Percentiles rank a stretch among this genome's conserved stretches.
Evolutionary conservation across 176 grass and related monocot species (phyloP).

Genomic region (Chrysopogon serrulatus): DNA sequence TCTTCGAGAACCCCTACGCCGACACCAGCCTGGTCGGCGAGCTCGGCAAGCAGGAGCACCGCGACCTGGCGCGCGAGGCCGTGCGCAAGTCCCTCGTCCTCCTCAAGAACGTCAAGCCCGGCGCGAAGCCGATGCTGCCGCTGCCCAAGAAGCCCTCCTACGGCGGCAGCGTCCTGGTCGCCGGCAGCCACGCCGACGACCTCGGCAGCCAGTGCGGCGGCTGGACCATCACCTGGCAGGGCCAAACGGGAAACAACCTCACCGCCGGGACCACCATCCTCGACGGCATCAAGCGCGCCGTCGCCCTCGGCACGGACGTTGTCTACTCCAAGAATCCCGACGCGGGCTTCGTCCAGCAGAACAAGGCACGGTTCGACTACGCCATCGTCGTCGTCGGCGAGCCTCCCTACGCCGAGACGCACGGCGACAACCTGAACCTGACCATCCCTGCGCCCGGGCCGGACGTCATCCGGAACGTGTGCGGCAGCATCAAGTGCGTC

Average conservation of each 20-base stretch:
- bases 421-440: too few species aligned
- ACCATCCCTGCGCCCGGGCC: too few species aligned
- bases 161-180: constrained; percentile 49
- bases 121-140: neutral
- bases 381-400: too few species aligned
- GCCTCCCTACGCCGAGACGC: too few species aligned
- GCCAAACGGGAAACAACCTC: constrained; percentile 39
- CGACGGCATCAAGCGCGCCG: too few species aligned
- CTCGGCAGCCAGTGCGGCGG: constrained; percentile 78
- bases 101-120: neutral
- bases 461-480: too few species aligned
- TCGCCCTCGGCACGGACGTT: too few species aligned
- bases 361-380: too few species aligned
- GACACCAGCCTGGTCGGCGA: constrained; percentile 52
- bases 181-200: constrained; percentile 69
- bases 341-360: too few species aligned
- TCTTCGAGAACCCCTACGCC: constrained; percentile 6
- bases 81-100: constrained; percentile 52
- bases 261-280: too few species aligned
- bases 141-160: constrained; percentile 13
- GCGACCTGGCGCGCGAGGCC: constrained; percentile 62
- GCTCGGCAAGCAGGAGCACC: constrained; percentile 61
- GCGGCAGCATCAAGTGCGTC: too few species aligned
- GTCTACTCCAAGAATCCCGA: too few species aligned
- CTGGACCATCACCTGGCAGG: constrained; percentile 74